Conservation (phyloP, 1,284 basidiomycete genomes). For the Somion occarium region DNA sequence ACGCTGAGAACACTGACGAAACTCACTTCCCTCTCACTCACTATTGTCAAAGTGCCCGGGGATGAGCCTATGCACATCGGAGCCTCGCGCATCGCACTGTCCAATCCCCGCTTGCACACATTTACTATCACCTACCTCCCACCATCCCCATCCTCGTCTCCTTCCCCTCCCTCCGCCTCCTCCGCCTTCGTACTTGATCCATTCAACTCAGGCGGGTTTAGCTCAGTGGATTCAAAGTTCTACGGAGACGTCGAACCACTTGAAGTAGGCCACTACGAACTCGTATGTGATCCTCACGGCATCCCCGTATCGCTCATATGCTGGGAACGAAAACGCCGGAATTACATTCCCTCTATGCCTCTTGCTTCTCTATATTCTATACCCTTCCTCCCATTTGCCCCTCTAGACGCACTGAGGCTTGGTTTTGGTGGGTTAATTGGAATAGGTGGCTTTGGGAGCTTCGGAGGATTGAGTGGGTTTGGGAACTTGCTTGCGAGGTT, state of each 20-base stretch:
- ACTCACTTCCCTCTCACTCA: conserved; percentile 53
- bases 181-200: not conserved
- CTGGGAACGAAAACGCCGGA: conserved; percentile 43
- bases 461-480: conserved; percentile 17
- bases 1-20: conserved; percentile 50
- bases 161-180: conserved; percentile 19
- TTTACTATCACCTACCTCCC: conserved; percentile 62
- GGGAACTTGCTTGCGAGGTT: not conserved
- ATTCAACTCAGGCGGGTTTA: not conserved
- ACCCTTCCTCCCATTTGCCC: too few relatives aligned
- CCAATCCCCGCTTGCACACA: conserved; percentile 56
- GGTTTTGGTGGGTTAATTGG: not conserved
- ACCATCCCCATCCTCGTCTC: conserved; percentile 30
- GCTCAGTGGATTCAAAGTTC: not conserved
- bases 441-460: not conserved
- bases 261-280: conserved; percentile 48
- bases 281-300: conserved; percentile 39
- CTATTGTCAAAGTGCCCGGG: conserved; percentile 61
- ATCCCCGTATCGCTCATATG: conserved; percentile 35
- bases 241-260: conserved; percentile 13
- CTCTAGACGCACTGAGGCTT: too few relatives aligned
- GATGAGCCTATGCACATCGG: conserved; percentile 54
- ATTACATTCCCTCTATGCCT: not conserved
- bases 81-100: conserved; percentile 54
- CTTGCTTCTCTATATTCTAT: too few relatives aligned